Base-by-base conservation (phyloP, 2,329 filamentous ascomycete genomes). In the Hortaea sp. region DNA sequence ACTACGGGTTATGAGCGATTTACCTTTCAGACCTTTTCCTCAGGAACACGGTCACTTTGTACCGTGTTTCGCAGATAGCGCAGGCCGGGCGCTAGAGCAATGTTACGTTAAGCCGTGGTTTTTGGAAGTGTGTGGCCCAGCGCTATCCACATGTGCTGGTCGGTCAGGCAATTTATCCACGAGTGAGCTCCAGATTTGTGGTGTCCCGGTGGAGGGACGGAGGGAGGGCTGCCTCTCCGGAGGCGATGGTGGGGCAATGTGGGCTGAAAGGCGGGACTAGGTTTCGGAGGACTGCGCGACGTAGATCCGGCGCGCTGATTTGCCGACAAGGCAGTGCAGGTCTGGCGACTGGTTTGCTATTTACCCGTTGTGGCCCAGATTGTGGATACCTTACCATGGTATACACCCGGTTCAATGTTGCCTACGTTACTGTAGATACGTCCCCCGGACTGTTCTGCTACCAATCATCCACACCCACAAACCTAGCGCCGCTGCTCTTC, bases 401-500 rank as follows among this genome's bases (percentile, higher is more conserved):
- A 20, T 20, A 20, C 20, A 20, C 20, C 20, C 20, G 20, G 20
- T 20, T 20, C 20, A 20, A 12, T 12, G 12, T 3, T 20, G 20
- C 20, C 20, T 20, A 20, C 20, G 20, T 20, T 20, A 20, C 20
- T 20, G 20, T 20, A 20, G 20, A 20, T 20, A 20, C 20, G 20
- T 2, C 20, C 20, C 20, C 20, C 20, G 20, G 20, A 20, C 20
- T 20, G 20, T 20, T 20, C 20, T 20, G 20, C 28, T 42, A 45
- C 39, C 46, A 45, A n/a, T 41, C 39, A 9, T 42, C 46, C 28
- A 42, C 46, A 11, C 45, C 41, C 42, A n/a, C n/a, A 35, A 51
- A 66, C 30, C 43, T 52, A 1, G 60, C 58, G 6, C 59, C 61
- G 9, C 63, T 61, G 41, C 64, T 57, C n/a, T 54, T 54, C 34